Percentiles rank a stretch among this genome's conserved stretches.
Conservation (phyloP, 768 basidiomycete genomes). For the Goffeauzyma gilvescens region DNA sequence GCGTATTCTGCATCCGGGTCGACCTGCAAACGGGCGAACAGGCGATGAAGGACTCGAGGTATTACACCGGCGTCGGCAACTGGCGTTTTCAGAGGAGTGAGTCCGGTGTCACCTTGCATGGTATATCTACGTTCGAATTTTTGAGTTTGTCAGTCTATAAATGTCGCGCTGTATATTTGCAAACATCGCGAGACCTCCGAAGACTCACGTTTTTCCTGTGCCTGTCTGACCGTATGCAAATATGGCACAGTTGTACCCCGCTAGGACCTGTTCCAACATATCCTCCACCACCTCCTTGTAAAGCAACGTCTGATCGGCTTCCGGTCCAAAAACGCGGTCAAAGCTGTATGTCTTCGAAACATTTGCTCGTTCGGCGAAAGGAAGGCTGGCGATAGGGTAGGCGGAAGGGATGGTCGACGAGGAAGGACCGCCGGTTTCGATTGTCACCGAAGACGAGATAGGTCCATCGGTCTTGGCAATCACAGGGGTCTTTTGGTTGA, state of each 20-base stretch:
- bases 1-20: constrained; percentile 54
- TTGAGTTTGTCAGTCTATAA: neutral
- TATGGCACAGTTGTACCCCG: constrained; percentile 81
- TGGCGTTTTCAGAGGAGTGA: constrained; percentile 54
- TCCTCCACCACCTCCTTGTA: constrained; percentile 78
- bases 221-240: constrained; percentile 94
- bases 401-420: neutral
- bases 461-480: constrained; percentile 59
- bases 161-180: neutral
- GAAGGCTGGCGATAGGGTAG: neutral
- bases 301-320: constrained; percentile 73
- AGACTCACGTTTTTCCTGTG: constrained; percentile 79
- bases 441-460: constrained; percentile 50
- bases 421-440: constrained; percentile 40
- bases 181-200: neutral
- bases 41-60: constrained; percentile 64
- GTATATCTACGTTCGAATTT: constrained; percentile 41
- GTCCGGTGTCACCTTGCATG: constrained; percentile 61
- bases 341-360: constrained; percentile 51
- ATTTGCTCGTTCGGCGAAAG: neutral
- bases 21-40: constrained; percentile 64
- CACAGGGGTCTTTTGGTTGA: constrained; percentile 61
- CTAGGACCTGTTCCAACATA: constrained; percentile 66
- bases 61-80: constrained; percentile 81
- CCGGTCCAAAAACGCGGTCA: constrained; percentile 78